Base-by-base conservation (phyloP, 2,329 filamentous ascomycete genomes). In the Cladosporium velox region DNA sequence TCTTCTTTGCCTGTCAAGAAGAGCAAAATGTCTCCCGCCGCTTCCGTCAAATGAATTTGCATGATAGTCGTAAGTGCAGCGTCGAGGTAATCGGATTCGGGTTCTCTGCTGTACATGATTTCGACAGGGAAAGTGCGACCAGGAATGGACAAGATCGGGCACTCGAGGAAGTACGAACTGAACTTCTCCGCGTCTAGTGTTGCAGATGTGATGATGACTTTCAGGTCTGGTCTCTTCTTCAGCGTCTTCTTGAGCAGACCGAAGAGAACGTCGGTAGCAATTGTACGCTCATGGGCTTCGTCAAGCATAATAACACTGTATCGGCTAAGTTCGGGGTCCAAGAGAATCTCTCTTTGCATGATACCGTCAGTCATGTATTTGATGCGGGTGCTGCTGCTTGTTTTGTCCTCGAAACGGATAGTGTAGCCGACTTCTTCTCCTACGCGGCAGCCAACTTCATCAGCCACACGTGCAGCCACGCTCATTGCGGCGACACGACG, bases 311-410 rank as follows among this genome's bases (percentile, higher is more conserved):
- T 97, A 67, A 95, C 92, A 0, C 93, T 96, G 76, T 99, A 99
- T 70, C 91, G 88, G 74, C 86, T 91, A 70, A 99, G 81, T 72
- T 97, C 91, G 0, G 93, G 91, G 76, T 99, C 95, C 71, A 97
- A 86, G 61, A 99, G 85, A 76, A 97, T 93, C 80, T 99, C 95
- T 82, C 95, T 87, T 80, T 97, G 89, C 77, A 99, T 86, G 91
- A 98, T 98, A 79, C 95, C 95, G 74, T 99, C 95, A 18, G 95
- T 99, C 94, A 99, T 97, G 81, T 99, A 99, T 82, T 99, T 99
- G 82, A 99, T 97, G 75, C 90, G 92, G 1, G 95, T 99, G 21
- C 89, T 86, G 1, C 92, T 88, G 70, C 90, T 91, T 0, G 94
- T 97, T 76, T 90, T 91, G 79, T 99, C 95, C 75, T 99, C 95